Base-by-base conservation (phyloP, 805 yeast genomes). In the Hermanozyma aechmeae region DNA sequence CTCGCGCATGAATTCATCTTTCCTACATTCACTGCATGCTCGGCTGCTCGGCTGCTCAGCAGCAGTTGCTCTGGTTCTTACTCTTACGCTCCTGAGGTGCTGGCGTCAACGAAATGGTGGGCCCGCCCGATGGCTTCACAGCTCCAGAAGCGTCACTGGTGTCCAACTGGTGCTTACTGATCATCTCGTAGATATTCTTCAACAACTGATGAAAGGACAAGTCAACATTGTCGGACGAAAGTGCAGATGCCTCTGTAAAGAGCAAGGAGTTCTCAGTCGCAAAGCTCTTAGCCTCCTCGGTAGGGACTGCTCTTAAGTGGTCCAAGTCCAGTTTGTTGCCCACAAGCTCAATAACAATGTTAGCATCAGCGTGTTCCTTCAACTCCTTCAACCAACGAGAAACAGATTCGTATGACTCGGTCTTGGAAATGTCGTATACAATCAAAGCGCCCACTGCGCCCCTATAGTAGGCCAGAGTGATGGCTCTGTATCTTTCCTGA, bases 391-490 rank as follows among this genome's bases (percentile, higher is more conserved):
- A 58, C 92, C 95, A 87, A 54, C 85, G 79, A 24, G 79, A 72
- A 37, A 87, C 86, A 39, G 78, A 74, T 53, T 82, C 94, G 56
- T 85, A 86, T 29, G 85, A 72, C 49, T 79, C 86, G 10, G 87
- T 73, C 65, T 89, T 89, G 35, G 96, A 76, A 48, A 89, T 89
- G 61, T 89, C 98, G 59, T 89, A 89, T 39, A 89, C 95, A 34
- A 89, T 80, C 47, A 89, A 69, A 4, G 97, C 97, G 35, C 98
- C 98, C 31, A 87, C 95, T 1, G 98, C 97, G 24, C 97, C 98
- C 53, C 98, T 73, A 57, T 89, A 89, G 62, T 89, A 89, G 5
- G 97, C 97, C 33, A 92, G 78, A 18, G 98, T 92, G 56, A 89
- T 89, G 25, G 98, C 97, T 47, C 98, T 76, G 66, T 92, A 89